Conservation (phyloP, 352 stramenopile genomes). For the Pythium pyrilobum region DNA sequence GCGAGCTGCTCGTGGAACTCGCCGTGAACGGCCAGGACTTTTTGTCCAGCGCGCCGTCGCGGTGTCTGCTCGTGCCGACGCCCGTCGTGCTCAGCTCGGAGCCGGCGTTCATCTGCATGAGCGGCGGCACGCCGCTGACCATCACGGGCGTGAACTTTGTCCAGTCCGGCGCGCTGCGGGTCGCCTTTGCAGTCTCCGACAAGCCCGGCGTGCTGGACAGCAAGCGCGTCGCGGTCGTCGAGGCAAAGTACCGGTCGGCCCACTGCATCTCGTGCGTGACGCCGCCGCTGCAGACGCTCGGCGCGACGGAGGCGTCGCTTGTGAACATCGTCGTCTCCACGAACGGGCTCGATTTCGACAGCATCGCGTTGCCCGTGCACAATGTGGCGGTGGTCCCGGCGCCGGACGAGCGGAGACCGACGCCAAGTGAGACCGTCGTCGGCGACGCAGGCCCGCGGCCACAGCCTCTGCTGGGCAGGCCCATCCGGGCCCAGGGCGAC, state of each 20-base stretch:
- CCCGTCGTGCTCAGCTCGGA: constrained; percentile 16
- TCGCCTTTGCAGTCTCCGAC: constrained; percentile 23
- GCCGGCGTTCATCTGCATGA: constrained; percentile 22
- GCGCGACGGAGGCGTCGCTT: constrained; percentile 11
- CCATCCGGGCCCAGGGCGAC: not conserved
- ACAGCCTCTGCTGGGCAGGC: too few species aligned
- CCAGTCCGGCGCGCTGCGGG: constrained; percentile 20
- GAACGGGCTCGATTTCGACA: constrained; percentile 43
- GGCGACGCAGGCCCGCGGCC: too few species aligned
- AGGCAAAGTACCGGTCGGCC: constrained; percentile 25
- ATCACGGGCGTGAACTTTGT: constrained; percentile 35
- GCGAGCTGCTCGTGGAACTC: constrained; percentile 28
- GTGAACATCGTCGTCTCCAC: constrained; percentile 22
- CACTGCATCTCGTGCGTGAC: constrained; percentile 26
- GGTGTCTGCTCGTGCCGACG: constrained; percentile 14
- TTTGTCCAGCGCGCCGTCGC: constrained; percentile 23
- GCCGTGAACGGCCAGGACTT: constrained; percentile 40
- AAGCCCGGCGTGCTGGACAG: not conserved
- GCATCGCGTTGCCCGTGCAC: constrained; percentile 20
- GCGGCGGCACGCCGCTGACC: constrained; percentile 22
- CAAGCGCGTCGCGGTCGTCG: constrained; percentile 20
- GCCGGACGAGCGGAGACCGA: too few species aligned
- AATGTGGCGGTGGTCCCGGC: not conserved
- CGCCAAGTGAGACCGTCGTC: too few species aligned
- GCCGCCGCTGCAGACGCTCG: constrained; percentile 14